Evolutionary conservation across 108 stramenopile genomes (phyloP), one percentile per base, ranked within the genome.

Genomic region (Pseudonitzschia multistriata): DNA sequence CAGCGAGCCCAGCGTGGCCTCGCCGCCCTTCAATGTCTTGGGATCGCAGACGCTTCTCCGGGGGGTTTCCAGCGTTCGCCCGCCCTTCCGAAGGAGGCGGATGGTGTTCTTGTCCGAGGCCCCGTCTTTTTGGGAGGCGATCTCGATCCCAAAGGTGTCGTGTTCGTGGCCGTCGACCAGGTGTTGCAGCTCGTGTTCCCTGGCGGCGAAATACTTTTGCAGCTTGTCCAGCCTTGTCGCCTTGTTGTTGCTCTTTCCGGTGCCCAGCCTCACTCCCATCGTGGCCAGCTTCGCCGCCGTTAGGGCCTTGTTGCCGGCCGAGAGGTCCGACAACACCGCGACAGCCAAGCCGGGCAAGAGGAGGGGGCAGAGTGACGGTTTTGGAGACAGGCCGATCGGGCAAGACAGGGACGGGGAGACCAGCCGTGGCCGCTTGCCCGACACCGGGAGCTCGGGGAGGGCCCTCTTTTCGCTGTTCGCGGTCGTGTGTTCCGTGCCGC

Each of bases 81-180:
- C 59, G 6, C 59, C 59, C 17, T 35, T 31, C 19, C 29, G 3
- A 30, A 61, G 29, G 22, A 61, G 0, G 15, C 19, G 14, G n/a
- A 61, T 61, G 31, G 11, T 3, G 34, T 61, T 35, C 10, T 17
- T 14, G 24, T 53, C 52, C 10, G 8, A 19, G 22, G 19, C 8
- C 22, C 8, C 21, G 52, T 53, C 52, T 24, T 61, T 35, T 35
- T 3, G 0, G 33, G 34, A 5, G 30, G 34, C 19, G 19, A 61
- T 11, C n/a, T 61, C 59, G 34, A 61, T 61, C 1, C 59, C 59
- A 10, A 61, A 25, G 28, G 34, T 61, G 15, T 17, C 59, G 30
- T 29, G 59, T 17, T 35, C 19, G 17, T 35, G 17, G 37, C 34
- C 13, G 0, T 61, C 31, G 8, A 53, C 8, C 10, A 19, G 22